A percentile compares a stretch with the other conserved stretches of the same genome.
Conservation (phyloP, 2,329 filamentous ascomycete genomes). For the Chaetomiaceae sp. region DNA sequence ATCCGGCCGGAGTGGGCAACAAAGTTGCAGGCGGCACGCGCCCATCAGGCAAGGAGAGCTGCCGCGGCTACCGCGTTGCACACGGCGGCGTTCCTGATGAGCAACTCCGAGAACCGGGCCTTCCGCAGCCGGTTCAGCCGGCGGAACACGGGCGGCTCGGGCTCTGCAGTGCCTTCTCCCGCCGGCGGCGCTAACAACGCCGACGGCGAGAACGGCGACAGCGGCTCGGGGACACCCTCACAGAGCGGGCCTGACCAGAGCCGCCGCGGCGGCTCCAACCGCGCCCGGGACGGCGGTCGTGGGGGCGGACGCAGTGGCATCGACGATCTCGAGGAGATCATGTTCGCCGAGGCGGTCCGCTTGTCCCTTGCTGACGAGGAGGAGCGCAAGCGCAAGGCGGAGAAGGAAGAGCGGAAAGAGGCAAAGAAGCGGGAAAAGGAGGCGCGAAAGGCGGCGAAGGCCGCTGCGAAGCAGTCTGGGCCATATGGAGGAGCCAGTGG, state of each 20-base stretch:
- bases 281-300: conserved; percentile 22
- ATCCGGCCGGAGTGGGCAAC: conserved; percentile 92
- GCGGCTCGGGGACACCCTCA: conserved; percentile 20
- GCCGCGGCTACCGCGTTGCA: conserved; percentile 92
- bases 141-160: conserved; percentile 41
- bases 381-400: conserved; percentile 73
- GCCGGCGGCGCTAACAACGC: conserved; percentile 18
- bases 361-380: conserved; percentile 89
- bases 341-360: conserved; percentile 96
- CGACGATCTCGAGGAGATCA: conserved; percentile 92
- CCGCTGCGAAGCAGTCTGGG: conserved; percentile 39
- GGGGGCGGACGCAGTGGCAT: conserved; percentile 46
- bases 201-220: conserved; percentile 25
- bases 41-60: conserved; percentile 77
- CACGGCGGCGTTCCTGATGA: conserved; percentile 88
- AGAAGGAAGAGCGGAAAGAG: conserved; percentile 80
- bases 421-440: conserved; percentile 80
- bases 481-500: conserved; percentile 37
- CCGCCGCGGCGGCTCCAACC: conserved; percentile 27
- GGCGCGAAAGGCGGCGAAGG: conserved; percentile 74
- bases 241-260: conserved; percentile 30
- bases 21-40: conserved; percentile 77
- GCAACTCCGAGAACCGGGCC: conserved; percentile 50
- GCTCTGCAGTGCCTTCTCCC: conserved; percentile 19
- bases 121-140: conserved; percentile 52